Conservation (phyloP, 768 basidiomycete genomes). For the Mycena leptocephala region DNA sequence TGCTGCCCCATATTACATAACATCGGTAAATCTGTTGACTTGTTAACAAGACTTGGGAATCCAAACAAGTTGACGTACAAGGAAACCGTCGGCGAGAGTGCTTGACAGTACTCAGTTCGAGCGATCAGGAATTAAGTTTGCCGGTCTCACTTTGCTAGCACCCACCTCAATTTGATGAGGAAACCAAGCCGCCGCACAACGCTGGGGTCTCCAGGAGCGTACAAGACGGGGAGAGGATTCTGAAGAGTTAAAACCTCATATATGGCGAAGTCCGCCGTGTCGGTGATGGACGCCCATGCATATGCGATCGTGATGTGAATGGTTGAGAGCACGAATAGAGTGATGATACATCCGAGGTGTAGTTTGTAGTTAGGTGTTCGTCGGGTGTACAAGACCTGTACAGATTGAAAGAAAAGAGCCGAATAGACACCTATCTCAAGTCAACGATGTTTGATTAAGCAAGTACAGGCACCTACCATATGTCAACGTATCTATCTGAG, state of each 20-base stretch:
- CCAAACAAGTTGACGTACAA: constrained; percentile 2
- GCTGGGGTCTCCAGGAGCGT: neutral
- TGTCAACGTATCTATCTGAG: neutral
- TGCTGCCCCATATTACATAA: neutral
- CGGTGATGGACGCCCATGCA: neutral
- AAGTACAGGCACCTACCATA: neutral
- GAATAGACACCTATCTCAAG: constrained; percentile 11
- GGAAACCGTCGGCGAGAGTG: constrained; percentile 1
- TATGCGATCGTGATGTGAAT: neutral
- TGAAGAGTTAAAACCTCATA: neutral
- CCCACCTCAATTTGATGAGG: neutral
- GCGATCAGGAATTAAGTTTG: neutral
- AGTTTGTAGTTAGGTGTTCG: neutral
- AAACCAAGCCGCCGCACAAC: neutral
- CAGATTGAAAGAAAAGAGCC: constrained; percentile 2
- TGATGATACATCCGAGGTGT: constrained; percentile 1
- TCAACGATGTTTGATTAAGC: neutral
- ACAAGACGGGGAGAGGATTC: constrained; percentile 2
- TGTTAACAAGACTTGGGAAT: neutral
- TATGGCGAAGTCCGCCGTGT: constrained; percentile 1
- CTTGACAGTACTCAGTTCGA: constrained; percentile 3
- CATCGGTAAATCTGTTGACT: constrained; percentile 3
- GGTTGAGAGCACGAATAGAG: neutral
- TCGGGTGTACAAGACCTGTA: constrained; percentile 3
- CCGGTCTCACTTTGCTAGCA: constrained; percentile 3